phyloP scores from a whole-genome alignment of 495 filamentous ascomycete species.

The Podospora conica region DNA sequence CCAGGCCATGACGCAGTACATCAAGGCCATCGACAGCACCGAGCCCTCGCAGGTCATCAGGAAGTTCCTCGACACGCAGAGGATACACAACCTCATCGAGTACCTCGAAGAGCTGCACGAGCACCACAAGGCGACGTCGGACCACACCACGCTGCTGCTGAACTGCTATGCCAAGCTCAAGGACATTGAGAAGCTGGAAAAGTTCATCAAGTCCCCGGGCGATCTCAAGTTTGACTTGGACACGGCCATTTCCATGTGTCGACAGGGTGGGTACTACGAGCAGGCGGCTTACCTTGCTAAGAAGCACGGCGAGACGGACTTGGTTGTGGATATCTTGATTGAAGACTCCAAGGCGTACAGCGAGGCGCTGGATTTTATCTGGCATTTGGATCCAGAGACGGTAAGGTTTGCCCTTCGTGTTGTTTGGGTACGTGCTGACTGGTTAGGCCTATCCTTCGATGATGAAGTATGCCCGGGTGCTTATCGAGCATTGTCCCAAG shows the following conservation, averaged over 20 bases:
- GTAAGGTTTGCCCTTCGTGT: conserved; percentile 40
- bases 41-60: conserved; percentile 92
- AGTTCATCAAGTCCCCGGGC: conserved; percentile 91
- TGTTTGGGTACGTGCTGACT: conserved; percentile 10
- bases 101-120: conserved; percentile 96
- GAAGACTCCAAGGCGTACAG: conserved; percentile 87
- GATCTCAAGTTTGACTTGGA: conserved; percentile 96
- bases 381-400: conserved; percentile 73
- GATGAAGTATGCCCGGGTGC: conserved; percentile 90
- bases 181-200: conserved; percentile 89
- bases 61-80: conserved; percentile 92
- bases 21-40: conserved; percentile 90
- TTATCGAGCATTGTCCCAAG: conserved; percentile 75
- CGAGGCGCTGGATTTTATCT: conserved; percentile 86
- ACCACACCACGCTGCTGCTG: conserved; percentile 88
- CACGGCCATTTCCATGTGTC: conserved; percentile 95
- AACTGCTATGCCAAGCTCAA: conserved; percentile 98
- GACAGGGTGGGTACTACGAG: conserved; percentile 95
- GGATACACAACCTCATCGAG: conserved; percentile 95
- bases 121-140: conserved; percentile 86
- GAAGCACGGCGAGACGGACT: conserved; percentile 87
- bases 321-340: conserved; percentile 91
- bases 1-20: conserved; percentile 96
- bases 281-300: conserved; percentile 94
- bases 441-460: conserved; percentile 74